Evolutionary conservation across 164 flowering plant species (phyloP).

Genomic region (Stephania cephalantha): DNA sequence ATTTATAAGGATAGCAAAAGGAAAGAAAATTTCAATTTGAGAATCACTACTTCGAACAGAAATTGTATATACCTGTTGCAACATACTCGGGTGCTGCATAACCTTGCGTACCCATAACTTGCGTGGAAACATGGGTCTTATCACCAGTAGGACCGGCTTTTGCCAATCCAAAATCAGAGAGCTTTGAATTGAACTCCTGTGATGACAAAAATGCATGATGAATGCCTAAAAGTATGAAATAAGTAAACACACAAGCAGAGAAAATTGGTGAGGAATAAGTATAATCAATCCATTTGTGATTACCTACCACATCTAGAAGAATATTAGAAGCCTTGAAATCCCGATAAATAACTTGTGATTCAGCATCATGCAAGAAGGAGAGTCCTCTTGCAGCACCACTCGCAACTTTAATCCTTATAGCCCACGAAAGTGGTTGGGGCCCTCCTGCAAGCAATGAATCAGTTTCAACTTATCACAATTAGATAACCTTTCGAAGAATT

Average conservation of each 20-base stretch:
- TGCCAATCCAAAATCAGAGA: constrained; percentile 58
- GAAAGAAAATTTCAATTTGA: background rate
- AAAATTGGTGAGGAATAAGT: background rate
- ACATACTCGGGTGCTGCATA: constrained; percentile 60
- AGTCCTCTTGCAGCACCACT: constrained; percentile 86
- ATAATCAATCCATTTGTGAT: background rate
- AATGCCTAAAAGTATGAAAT: background rate
- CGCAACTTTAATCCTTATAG: constrained; percentile 75
- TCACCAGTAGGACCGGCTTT: constrained; percentile 56
- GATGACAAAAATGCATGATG: background rate
- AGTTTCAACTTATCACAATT: background rate
- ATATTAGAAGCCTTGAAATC: constrained; percentile 88
- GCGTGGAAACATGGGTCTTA: constrained; percentile 47
- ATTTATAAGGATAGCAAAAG: background rate
- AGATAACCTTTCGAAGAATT: background rate
- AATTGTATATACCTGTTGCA: constrained; percentile 37
- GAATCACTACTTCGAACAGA: background rate
- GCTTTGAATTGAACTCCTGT: constrained; percentile 53
- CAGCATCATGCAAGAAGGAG: constrained; percentile 67
- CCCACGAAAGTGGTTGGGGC: constrained; percentile 80
- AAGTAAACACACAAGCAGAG: background rate
- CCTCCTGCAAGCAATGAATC: constrained; percentile 49
- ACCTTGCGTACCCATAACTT: constrained; percentile 52
- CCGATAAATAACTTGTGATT: constrained; percentile 75
- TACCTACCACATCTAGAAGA: constrained; percentile 69